phyloP scores from a whole-genome alignment of 768 basidiomycete species.

The Calvatia gigantea region DNA sequence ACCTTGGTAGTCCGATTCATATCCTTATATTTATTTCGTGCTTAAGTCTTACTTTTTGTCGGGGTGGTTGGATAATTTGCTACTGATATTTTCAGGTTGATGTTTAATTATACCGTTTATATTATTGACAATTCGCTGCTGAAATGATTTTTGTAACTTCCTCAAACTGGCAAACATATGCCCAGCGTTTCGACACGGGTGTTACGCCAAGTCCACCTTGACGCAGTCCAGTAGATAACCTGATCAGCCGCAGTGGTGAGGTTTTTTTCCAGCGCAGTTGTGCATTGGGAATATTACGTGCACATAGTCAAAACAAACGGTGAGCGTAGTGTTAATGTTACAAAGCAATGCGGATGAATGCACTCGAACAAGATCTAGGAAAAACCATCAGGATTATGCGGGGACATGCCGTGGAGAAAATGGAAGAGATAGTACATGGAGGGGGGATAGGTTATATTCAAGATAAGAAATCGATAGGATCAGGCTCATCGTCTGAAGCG shows the following conservation, averaged over 20 bases:
- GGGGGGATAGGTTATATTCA: conserved; percentile 18
- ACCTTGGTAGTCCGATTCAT: background rate
- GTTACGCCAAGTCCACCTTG: too few species aligned
- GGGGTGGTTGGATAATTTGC: conserved; percentile 3
- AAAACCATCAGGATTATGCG: background rate
- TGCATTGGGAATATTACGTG: background rate
- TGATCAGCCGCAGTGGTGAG: too few species aligned
- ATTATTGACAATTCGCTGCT: background rate
- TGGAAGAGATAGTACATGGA: background rate
- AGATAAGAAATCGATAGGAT: conserved; percentile 44
- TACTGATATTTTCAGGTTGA: conserved; percentile 2
- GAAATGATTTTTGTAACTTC: background rate
- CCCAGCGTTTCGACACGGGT: too few species aligned
- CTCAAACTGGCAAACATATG: too few species aligned
- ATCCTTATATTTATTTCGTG: too few species aligned
- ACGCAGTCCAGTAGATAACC: too few species aligned
- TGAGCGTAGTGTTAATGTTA: background rate
- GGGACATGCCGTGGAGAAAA: background rate
- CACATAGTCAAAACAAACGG: background rate
- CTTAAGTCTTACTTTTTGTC: too few species aligned
- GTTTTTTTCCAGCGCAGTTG: too few species aligned
- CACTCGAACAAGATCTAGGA: background rate
- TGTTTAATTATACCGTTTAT: conserved; percentile 8
- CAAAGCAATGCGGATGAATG: background rate
- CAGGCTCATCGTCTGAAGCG: conserved; percentile 33